Percentiles rank a stretch among this genome's conserved stretches.
These are phyloP conservation scores for Pseudopediastrum boryanum DNA, from an alignment of 139 green algal species.

Conservation along the genomic window DNA sequence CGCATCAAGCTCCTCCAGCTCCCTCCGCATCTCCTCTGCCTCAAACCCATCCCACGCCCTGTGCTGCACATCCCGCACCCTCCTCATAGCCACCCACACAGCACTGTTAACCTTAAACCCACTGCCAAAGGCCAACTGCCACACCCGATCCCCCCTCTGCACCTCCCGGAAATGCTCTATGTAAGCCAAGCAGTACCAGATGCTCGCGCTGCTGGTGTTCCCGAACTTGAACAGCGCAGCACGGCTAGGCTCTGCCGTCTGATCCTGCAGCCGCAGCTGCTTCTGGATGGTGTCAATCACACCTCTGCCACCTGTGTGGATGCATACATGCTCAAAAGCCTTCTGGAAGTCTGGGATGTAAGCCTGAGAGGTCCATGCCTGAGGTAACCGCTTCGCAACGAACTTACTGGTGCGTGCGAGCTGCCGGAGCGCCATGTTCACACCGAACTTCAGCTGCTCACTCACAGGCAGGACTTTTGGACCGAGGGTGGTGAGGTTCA, in stretches of 20 bases:
- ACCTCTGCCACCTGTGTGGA: slow-evolving; percentile 82
- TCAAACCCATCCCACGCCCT: slow-evolving; percentile 18
- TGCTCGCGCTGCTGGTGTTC: slow-evolving; percentile 64
- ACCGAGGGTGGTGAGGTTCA: slow-evolving; percentile 94
- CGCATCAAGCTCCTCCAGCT: slow-evolving; percentile 18
- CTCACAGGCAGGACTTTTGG: slow-evolving; percentile 92
- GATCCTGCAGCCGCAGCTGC: slow-evolving; percentile 76
- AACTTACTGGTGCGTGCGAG: slow-evolving; percentile 39
- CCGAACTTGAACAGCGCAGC: slow-evolving; percentile 86
- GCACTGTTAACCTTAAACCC: slow-evolving; percentile 95
- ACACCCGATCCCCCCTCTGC: slow-evolving; percentile 71
- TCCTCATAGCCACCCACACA: slow-evolving; percentile 15
- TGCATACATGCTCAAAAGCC: slow-evolving; percentile 97
- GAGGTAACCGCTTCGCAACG: slow-evolving; percentile 42
- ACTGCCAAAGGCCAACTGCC: slow-evolving; percentile 92
- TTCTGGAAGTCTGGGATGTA: slow-evolving; percentile 98
- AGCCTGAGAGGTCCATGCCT: slow-evolving; percentile 40
- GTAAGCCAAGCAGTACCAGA: slow-evolving; percentile 85
- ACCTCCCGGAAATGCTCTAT: slow-evolving; percentile 73
- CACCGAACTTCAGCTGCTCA: slow-evolving; percentile 84
- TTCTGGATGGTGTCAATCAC: slow-evolving; percentile 94
- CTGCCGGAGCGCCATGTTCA: slow-evolving; percentile 53
- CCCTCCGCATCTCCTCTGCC: slow-evolving; percentile 11
- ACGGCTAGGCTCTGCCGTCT: slow-evolving; percentile 76
- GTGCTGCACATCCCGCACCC: not conserved